Base-by-base conservation (phyloP, 2,329 filamentous ascomycete genomes). In the Magnaporthiopsis incrustans region DNA sequence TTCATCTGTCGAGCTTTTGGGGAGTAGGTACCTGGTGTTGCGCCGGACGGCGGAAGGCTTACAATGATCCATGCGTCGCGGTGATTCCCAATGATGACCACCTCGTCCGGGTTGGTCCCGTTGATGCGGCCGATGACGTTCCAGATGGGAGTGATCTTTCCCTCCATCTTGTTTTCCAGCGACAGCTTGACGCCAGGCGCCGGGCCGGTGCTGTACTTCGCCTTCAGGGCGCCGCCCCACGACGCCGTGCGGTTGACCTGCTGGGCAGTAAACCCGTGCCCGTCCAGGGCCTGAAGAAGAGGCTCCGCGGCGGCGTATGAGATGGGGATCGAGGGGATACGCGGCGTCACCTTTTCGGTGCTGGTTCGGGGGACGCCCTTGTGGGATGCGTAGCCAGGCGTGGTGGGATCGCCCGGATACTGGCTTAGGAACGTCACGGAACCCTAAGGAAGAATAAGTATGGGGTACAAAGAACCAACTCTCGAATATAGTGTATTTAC, bases 81-180 rank as follows among this genome's bases (percentile, higher is more conserved):
- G 71, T 95, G 91, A 69, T 94, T 95, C 5, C 91, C 91, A 63
- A 93, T 78, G 12, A 96, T 80, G 44, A 95, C 79, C 0, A 92
- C 90, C 70, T 94, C 90, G 65, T 93, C 89, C 0, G 83, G 75
- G 60, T 91, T 83, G 1, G 87, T 88, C 10, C 91, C 91, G 67
- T 93, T 93, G 72, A 96, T 90, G 33, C 89, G 79, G 27, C 90
- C 91, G 68, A 96, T 91, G 0, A 91, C 86, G 67, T 96, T 87
- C 85, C 89, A 92, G 56, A 92, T 79, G 0, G 88, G 86, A 0
- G 85, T 89, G 5, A 85, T 89, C 2, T 81, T 81, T 66, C 91
- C 89, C 62, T 90, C 83, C 78, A 90, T 89, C 65, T 87, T 77
- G 68, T 92, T 92, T 65, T 82, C 79, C 63, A 88, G 78, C 69